A percentile compares a stretch with the other conserved stretches of the same genome.
phyloP scores from a whole-genome alignment of 768 basidiomycete genomes.

The Albatrellus ellisii region DNA sequence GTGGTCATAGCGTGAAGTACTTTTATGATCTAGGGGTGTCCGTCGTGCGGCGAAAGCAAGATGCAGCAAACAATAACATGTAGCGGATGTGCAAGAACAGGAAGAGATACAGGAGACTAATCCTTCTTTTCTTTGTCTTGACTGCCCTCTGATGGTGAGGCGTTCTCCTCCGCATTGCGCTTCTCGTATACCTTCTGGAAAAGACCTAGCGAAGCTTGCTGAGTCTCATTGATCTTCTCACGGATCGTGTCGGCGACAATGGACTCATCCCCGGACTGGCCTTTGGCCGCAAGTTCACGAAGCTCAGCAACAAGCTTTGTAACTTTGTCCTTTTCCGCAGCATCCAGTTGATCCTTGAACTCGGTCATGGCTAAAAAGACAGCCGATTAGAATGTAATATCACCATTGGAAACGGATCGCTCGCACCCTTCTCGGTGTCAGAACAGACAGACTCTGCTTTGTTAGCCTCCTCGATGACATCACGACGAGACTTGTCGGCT shows the following conservation, averaged over 20 bases:
- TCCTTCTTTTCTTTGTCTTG: conserved; percentile 65
- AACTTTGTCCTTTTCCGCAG: conserved; percentile 89
- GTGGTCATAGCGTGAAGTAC: conserved; percentile 1
- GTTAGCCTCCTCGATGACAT: conserved; percentile 92
- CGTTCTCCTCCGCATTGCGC: conserved; percentile 58
- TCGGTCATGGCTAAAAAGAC: conserved; percentile 67
- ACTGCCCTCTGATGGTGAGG: conserved; percentile 27
- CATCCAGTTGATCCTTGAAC: conserved; percentile 95
- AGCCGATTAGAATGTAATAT: conserved; percentile 5
- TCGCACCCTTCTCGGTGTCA: conserved; percentile 92
- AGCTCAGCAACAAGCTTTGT: conserved; percentile 76
- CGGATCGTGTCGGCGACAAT: conserved; percentile 81
- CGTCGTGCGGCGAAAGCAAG: conserved; percentile 5
- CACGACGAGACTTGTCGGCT: conserved; percentile 76
- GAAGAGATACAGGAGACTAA: conserved; percentile 26
- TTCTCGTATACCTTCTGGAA: conserved; percentile 99
- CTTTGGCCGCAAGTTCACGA: conserved; percentile 81
- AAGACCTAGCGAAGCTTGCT: conserved; percentile 87
- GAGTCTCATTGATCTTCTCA: conserved; percentile 87
- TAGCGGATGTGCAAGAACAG: not conserved
- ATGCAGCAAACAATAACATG: conserved; percentile 2
- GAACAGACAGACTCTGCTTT: conserved; percentile 88
- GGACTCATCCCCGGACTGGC: conserved; percentile 70
- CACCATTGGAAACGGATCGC: conserved; percentile 11
- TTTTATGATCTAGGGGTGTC: conserved; percentile 6